These are phyloP conservation scores for Sarocladium oryzae DNA, from an alignment of 2,329 filamentous ascomycete species.

Conservation along the genomic window DNA sequence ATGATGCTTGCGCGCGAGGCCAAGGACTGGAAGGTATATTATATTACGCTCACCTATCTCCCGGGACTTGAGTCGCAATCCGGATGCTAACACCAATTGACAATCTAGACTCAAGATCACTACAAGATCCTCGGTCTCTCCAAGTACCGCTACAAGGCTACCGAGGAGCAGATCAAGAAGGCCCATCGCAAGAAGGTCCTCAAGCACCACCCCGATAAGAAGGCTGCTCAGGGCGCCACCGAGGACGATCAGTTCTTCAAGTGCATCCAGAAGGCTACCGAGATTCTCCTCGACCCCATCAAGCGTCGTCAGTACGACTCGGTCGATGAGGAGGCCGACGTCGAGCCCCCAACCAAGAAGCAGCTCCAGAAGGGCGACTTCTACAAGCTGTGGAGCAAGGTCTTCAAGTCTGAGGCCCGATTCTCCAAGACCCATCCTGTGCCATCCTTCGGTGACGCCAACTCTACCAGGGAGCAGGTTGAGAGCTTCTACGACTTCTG, in stretches of 20 bases:
- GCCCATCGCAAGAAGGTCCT: slow-evolving; percentile 99
- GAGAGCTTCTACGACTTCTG: slow-evolving; percentile 99
- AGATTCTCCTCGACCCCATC: slow-evolving; percentile 84
- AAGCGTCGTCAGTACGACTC: slow-evolving; percentile 95
- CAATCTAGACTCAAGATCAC: slow-evolving; percentile 76
- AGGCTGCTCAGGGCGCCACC: slow-evolving; percentile 77
- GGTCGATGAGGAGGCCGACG: slow-evolving; percentile 87
- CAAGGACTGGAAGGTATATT: slow-evolving; percentile 97
- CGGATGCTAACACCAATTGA: not conserved
- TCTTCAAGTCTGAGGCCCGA: slow-evolving; percentile 86
- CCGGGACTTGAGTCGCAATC: not conserved
- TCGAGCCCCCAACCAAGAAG: slow-evolving; percentile 91
- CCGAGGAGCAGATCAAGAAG: slow-evolving; percentile 97
- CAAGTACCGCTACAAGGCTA: slow-evolving; percentile 88
- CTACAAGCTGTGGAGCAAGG: slow-evolving; percentile 88
- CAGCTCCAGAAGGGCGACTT: slow-evolving; percentile 78
- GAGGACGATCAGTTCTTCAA: slow-evolving; percentile 99
- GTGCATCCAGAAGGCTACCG: slow-evolving; percentile 97
- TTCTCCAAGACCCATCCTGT: slow-evolving; percentile 92
- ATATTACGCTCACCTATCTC: no score
- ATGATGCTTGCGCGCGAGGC: slow-evolving; percentile 88
- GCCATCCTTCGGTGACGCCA: slow-evolving; percentile 75
- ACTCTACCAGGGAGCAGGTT: slow-evolving; percentile 81
- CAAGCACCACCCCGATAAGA: slow-evolving; percentile 98
- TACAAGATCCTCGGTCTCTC: slow-evolving; percentile 92